Evolutionary conservation across 108 stramenopile species (phyloP), one percentile per base, ranked within the genome.

Genomic region (Bacterosira constricta): DNA sequence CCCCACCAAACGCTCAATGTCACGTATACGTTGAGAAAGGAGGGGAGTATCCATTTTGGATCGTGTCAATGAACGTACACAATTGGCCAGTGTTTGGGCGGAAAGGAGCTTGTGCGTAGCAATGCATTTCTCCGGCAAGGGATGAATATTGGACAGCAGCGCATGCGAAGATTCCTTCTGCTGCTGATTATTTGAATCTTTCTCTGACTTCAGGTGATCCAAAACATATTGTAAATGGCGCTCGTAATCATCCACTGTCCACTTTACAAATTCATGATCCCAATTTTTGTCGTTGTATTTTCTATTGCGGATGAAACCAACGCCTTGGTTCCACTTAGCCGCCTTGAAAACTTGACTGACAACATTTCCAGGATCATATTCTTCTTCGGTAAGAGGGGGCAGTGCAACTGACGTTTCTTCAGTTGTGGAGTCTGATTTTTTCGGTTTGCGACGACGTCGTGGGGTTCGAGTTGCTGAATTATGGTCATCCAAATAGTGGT

Each of bases 1-100:
- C 36, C 92, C 92, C 44, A 94, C 68, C 51, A 86, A 81, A 8
- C 77, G 68, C 74, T 94, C 92, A 82, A 86, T 80, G 32, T 83
- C 63, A 44, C 91, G 69, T 46, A 89, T 74, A 62, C 79, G 74
- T 46, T 63, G 51, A 4, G 88, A 86, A 27, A 92, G 63, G 18
- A 77, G 51, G 12, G 63, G 52, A 1, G 87, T 87, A 25, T 87
- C 85, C 23, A 86, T 52, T 36, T 73, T 84, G 35, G 79, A 86
- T 65, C 86, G 66, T 5, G 86, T 67, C 49, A 92, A 35, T 29
- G 87, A 80, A 17, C 76, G 68, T 27, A 89, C 79, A 6, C 87
- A 87, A 29, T 56, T 57, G 30, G 80, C 76, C 25, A 87, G 83
- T 26, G 71, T 85, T 51, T 83, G 56, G 1, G 88, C 53, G 2